A percentile compares a stretch with the other conserved stretches of the same genome.
These are phyloP conservation scores for Sporothrix sp. DNA, from an alignment of 2,329 filamentous ascomycete genomes.

Conservation along the genomic window DNA sequence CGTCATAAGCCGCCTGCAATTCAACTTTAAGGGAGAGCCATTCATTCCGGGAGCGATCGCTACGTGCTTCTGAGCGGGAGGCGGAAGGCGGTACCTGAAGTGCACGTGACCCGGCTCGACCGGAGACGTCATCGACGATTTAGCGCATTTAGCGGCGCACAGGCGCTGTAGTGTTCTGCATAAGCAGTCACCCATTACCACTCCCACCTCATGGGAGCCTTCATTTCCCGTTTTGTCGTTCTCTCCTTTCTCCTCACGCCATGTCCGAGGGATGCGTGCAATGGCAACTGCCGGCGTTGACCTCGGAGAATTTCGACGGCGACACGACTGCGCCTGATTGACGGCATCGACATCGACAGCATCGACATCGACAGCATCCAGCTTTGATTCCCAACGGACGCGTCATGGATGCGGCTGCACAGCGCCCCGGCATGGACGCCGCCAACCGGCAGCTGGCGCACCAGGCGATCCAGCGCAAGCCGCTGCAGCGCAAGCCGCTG, in stretches of 20 bases:
- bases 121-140: constrained; percentile 3
- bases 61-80: background rate
- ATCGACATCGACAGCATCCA: no score
- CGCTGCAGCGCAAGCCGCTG: constrained; percentile 1
- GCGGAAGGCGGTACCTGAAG: no score
- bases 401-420: background rate
- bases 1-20: background rate
- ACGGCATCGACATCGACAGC: no score
- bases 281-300: no score
- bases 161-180: background rate
- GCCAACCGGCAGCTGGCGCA: background rate
- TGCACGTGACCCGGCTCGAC: background rate
- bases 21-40: background rate
- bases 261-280: no score
- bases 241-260: background rate
- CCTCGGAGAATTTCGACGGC: no score
- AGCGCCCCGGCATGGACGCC: background rate
- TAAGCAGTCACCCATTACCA: background rate
- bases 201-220: background rate
- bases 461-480: constrained; percentile 5
- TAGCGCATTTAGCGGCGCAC: no score
- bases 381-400: no score
- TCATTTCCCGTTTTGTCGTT: background rate
- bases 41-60: background rate
- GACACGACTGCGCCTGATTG: no score